Percentiles rank a stretch among this genome's conserved stretches.
These are phyloP conservation scores for Singerocomus rubriflavus DNA, from an alignment of 1,284 basidiomycete genomes.

Conservation along the genomic window DNA sequence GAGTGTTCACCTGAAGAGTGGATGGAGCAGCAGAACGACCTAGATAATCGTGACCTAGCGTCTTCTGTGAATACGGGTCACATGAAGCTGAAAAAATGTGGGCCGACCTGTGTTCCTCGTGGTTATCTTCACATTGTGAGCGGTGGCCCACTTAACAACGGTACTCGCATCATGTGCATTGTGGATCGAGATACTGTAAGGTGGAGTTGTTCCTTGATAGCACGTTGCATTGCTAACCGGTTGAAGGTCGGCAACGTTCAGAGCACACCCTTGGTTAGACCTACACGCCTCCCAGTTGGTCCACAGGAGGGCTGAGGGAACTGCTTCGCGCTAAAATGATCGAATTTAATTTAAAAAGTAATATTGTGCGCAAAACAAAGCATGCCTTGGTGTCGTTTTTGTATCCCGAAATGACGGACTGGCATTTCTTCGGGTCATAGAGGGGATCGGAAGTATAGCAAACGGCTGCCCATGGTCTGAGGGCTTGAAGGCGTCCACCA, in stretches of 20 bases:
- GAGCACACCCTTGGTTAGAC: conserved; percentile 16
- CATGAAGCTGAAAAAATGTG: background rate
- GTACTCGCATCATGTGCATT: conserved; percentile 21
- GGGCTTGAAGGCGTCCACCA: conserved; percentile 16
- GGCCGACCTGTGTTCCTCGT: conserved; percentile 25
- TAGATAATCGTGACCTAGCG: conserved; percentile 20
- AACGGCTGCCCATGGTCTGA: conserved; percentile 20
- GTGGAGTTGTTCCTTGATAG: conserved; percentile 21
- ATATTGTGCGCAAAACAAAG: background rate
- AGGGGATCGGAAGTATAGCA: conserved; percentile 20
- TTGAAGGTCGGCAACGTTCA: conserved; percentile 23
- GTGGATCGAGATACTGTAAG: conserved; percentile 18
- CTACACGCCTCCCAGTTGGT: conserved; percentile 24
- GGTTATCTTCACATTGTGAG: conserved; percentile 23
- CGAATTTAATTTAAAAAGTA: background rate
- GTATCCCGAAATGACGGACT: conserved; percentile 14
- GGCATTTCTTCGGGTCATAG: conserved; percentile 12
- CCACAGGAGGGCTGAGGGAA: conserved; percentile 20
- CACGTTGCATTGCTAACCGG: conserved; percentile 10
- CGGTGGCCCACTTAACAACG: conserved; percentile 22
- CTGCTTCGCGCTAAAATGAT: conserved; percentile 14
- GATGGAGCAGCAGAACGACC: conserved; percentile 24
- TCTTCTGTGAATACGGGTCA: background rate
- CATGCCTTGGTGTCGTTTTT: conserved; percentile 13
- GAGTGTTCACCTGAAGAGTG: conserved; percentile 26